Evolutionary conservation across 2,329 filamentous ascomycete genomes (phyloP).

Genomic region (Alternaria angustiovoidea): DNA sequence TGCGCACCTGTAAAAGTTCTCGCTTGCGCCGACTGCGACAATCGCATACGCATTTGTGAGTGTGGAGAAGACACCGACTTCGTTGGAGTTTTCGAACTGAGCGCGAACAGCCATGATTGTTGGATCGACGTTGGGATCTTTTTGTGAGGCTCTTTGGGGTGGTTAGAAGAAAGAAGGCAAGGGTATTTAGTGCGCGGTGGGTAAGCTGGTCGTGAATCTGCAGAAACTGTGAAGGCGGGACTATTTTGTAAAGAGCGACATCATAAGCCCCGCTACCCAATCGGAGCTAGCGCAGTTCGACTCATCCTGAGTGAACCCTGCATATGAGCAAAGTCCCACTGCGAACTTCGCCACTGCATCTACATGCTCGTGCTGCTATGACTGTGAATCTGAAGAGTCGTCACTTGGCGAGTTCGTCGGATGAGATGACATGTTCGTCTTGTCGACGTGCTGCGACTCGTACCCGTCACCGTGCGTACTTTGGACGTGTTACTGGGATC

Average conservation of each 20-base stretch:
- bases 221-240: conserved; percentile 36
- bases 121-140: conserved; percentile 2
- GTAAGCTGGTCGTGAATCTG: conserved; percentile 22
- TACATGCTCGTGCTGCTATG: neutral
- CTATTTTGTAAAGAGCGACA: conserved; percentile 37
- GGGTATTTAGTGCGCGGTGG: conserved; percentile 3
- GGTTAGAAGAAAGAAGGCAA: neutral
- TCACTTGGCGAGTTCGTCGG: neutral
- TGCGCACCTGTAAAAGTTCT: conserved; percentile 92
- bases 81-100: conserved; percentile 89
- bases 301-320: conserved; percentile 32
- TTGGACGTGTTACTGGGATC: conserved; percentile 12
- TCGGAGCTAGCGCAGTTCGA: conserved; percentile 30
- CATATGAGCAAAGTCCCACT: neutral
- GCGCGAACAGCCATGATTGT: conserved; percentile 62
- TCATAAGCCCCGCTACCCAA: conserved; percentile 34
- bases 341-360: conserved; percentile 3
- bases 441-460: conserved; percentile 9
- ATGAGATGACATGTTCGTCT: neutral
- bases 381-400: conserved; percentile 15
- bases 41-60: conserved; percentile 98
- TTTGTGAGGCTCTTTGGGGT: neutral
- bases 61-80: conserved; percentile 95
- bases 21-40: conserved; percentile 90
- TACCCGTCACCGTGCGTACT: conserved; percentile 22